Evolutionary conservation across 441 rosid genomes (phyloP).

Genomic region (Pelargonium citronellum): DNA sequence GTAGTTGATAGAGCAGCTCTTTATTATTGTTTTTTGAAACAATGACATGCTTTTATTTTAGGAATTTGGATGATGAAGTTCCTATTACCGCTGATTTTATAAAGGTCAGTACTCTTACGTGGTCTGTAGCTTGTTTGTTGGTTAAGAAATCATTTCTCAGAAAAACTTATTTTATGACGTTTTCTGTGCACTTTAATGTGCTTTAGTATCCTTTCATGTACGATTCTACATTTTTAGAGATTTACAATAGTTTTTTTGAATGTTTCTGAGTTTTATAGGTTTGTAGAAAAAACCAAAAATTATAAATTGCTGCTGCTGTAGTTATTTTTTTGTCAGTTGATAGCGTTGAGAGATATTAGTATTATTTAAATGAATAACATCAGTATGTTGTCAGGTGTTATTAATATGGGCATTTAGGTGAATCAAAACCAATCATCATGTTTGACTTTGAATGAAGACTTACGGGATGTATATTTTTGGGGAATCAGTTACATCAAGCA

Average conservation of each 20-base stretch:
- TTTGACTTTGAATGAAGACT: background rate
- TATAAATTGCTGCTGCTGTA: background rate
- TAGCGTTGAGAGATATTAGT: background rate
- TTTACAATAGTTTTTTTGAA: too few species aligned
- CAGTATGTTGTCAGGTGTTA: background rate
- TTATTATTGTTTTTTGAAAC: background rate
- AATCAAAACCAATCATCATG: background rate
- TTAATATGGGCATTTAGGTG: background rate
- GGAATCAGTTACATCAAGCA: too few species aligned
- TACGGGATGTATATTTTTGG: background rate
- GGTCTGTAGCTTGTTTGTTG: background rate
- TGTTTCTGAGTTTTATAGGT: too few species aligned
- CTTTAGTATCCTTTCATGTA: too few species aligned
- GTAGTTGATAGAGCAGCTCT: background rate
- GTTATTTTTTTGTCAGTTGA: background rate
- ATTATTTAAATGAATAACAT: background rate
- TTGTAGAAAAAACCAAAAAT: too few species aligned
- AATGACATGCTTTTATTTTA: background rate
- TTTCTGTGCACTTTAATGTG: too few species aligned
- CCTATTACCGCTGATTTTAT: slow-evolving; percentile 4
- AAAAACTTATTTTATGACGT: too few species aligned
- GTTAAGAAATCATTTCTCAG: background rate
- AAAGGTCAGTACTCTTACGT: slow-evolving; percentile 3
- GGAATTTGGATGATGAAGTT: slow-evolving; percentile 10
- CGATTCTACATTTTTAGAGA: too few species aligned